Conservation (phyloP, 768 basidiomycete species). For the Phanerodontia chrysosporium region DNA sequence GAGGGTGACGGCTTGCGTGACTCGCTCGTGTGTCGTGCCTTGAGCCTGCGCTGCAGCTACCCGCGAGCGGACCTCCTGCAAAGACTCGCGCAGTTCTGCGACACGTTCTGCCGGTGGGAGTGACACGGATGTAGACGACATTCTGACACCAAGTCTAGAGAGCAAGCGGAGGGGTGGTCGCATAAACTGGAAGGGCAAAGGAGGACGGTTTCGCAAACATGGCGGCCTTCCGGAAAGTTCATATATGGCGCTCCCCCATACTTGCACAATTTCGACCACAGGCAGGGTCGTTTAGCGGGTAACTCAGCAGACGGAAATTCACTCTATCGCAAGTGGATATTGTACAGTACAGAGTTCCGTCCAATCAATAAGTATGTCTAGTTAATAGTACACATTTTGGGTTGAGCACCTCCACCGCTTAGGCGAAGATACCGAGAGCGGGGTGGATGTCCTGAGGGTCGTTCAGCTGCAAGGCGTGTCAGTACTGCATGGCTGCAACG, state of each 20-base stretch:
- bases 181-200: neutral
- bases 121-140: conserved; percentile 4
- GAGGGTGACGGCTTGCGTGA: conserved; percentile 35
- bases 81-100: conserved; percentile 48
- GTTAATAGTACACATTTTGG: neutral
- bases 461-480: conserved; percentile 46
- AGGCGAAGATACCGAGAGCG: conserved; percentile 68
- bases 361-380: neutral
- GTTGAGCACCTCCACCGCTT: conserved; percentile 4
- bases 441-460: conserved; percentile 66
- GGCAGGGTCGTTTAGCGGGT: too few species aligned
- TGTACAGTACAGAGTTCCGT: neutral
- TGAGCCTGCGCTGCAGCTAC: conserved; percentile 30
- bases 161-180: neutral
- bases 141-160: neutral
- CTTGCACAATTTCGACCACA: too few species aligned
- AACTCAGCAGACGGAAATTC: neutral
- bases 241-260: too few species aligned
- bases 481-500: neutral
- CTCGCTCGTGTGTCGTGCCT: neutral
- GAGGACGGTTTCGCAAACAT: neutral
- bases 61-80: conserved; percentile 48
- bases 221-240: neutral
- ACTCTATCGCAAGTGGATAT: neutral
- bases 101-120: conserved; percentile 18